Evolutionary conservation across 345 rosid species (phyloP), one percentile per base, ranked within the genome.

Genomic region (Citrus reticulata): DNA sequence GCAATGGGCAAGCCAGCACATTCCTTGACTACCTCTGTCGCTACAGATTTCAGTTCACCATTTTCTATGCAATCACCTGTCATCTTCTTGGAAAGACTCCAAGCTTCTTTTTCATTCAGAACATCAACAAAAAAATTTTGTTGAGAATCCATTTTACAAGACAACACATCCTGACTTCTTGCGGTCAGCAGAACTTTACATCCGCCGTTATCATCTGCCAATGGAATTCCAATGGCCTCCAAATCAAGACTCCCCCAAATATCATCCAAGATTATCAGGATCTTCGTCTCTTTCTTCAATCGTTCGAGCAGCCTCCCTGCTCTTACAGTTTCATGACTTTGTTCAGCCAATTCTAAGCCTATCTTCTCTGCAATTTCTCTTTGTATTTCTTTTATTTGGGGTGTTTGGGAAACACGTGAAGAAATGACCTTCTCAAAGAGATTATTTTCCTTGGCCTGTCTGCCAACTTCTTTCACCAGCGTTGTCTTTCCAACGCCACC

Each of bases 1-100:
- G 72, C 25, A 29, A 87, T 6, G 0, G 90, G 88, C 63, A 87
- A 74, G 0, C 88, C 84, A 7, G 13, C 81, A 67, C 87, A 87
- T 40, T 34, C 61, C 4, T 51, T 22, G 29, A 75, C 77, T 2
- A 80, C 40, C 20, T 83, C 77, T 22, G 0, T 10, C 9, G 85
- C 86, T 14, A 77, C 4, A 7, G 77, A 1, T 5, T 2, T 34
- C 65, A 87, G 27, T 1, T 51, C 59, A 7, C 2, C 22, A 24
- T n/a, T 35, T 30, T 79, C 69, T 40, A 66, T 51, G 25, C 8
- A 3, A 1, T 54, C 73, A 4, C 84, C 82, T 1, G 76, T 76
- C 9, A 0, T 30, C 40, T 30, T 64, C 4, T 0, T 2, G 1
- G 17, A 64, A 35, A 64, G 34, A 13, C 14, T 32, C 68, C 68